These are phyloP conservation scores for Candida insectorum DNA, from an alignment of 805 yeast species.

Conservation along the genomic window DNA sequence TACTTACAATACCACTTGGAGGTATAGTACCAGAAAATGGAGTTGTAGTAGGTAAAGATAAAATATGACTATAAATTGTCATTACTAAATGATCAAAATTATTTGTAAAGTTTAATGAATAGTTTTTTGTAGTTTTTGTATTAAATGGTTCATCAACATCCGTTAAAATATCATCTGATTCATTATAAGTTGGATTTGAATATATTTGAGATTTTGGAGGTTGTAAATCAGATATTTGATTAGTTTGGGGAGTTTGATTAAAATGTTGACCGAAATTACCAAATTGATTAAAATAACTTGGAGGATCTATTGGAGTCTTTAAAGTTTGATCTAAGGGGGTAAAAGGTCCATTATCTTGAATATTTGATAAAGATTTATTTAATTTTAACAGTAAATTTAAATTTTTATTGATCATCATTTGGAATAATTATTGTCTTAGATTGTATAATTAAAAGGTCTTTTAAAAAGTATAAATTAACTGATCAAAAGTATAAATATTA, in stretches of 20 bases:
- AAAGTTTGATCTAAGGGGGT: constrained; percentile 45
- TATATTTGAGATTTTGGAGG: constrained; percentile 14
- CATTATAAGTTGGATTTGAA: constrained; percentile 31
- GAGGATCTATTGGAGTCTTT: constrained; percentile 36
- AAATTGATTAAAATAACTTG: constrained; percentile 10
- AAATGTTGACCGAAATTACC: not conserved
- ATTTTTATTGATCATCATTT: constrained; percentile 22
- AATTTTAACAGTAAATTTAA: constrained; percentile 31
- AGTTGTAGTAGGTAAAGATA: constrained; percentile 42
- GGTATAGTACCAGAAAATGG: constrained; percentile 42
- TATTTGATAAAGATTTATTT: constrained; percentile 25
- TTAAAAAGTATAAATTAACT: too few relatives aligned
- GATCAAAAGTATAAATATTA: too few relatives aligned
- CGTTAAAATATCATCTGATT: constrained; percentile 41
- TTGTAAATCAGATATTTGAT: constrained; percentile 5
- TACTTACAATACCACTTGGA: constrained; percentile 42
- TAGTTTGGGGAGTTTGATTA: constrained; percentile 6
- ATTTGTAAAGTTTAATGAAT: constrained; percentile 33
- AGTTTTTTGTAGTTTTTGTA: constrained; percentile 22
- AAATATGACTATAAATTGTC: constrained; percentile 29
- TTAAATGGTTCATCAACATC: constrained; percentile 31
- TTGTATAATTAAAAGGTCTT: too few relatives aligned
- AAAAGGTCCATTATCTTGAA: constrained; percentile 28
- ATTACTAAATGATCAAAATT: constrained; percentile 35
- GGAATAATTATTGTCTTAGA: not conserved